These are phyloP conservation scores for Trichoderma koningii DNA, from an alignment of 2,329 filamentous ascomycete genomes.

Conservation along the genomic window DNA sequence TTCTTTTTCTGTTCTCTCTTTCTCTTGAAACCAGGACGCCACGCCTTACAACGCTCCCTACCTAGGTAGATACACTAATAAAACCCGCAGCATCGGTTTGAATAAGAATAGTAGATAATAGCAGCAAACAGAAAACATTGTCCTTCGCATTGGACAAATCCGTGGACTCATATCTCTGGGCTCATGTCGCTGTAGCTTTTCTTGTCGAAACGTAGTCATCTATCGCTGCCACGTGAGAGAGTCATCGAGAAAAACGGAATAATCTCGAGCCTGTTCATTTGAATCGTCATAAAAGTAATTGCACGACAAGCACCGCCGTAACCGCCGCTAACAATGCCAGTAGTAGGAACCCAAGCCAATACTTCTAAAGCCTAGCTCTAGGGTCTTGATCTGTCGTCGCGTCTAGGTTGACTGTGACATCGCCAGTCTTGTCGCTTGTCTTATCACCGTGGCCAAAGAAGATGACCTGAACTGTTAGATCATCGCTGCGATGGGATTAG, in stretches of 20 bases:
- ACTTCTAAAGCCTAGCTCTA: slow-evolving; percentile 45
- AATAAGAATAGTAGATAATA: neutral
- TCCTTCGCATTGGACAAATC: neutral
- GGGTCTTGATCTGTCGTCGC: slow-evolving; percentile 64
- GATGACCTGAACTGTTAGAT: slow-evolving; percentile 95
- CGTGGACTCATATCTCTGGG: neutral
- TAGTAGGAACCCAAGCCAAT: slow-evolving; percentile 14
- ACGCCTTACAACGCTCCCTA: slow-evolving; percentile 15
- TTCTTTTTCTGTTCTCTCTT: neutral
- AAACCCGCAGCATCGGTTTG: neutral
- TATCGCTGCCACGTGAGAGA: slow-evolving; percentile 1
- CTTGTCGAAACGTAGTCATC: neutral
- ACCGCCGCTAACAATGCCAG: slow-evolving; percentile 2
- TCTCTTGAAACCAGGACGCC: slow-evolving; percentile 15
- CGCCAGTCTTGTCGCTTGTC: slow-evolving; percentile 55
- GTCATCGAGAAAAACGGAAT: slow-evolving; percentile 5
- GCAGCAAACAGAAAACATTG: neutral
- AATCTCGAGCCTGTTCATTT: slow-evolving; percentile 5
- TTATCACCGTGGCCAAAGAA: slow-evolving; percentile 88
- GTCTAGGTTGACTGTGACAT: slow-evolving; percentile 81
- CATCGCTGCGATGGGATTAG: slow-evolving; percentile 63
- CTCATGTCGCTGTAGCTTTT: neutral
- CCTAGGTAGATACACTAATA: neutral
- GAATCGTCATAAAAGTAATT: slow-evolving; percentile 15
- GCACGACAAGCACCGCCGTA: slow-evolving; percentile 17